Base-by-base conservation (phyloP, 768 basidiomycete species). In the Aureoboletus auriporus region DNA sequence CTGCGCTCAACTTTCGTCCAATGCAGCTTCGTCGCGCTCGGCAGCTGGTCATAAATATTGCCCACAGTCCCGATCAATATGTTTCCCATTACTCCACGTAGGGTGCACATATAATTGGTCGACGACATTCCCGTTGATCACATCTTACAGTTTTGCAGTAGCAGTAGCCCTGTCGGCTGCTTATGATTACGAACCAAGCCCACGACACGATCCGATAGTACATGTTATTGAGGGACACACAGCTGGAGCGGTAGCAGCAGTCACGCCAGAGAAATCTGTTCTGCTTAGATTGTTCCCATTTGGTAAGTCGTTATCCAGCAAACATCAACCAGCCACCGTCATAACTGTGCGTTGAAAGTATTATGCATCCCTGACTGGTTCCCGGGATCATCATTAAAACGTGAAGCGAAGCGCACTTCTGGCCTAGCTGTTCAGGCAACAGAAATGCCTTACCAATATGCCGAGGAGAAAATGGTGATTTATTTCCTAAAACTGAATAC, bases 291-390 rank as follows among this genome's bases (percentile, higher is more conserved):
- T 39, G n/a, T 53, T 47, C 36, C 51, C 51, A 1, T 52, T 52
- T 16, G n/a, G 51, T 52, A 29, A 40, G 46, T 41, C 7, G n/a
- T 7, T n/a, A 2, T 23, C 20, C 20, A 23, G 2, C 20, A 23
- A 23, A 23, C 20, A 23, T 23, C 20, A 23, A 23, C 20, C 20
- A 23, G 20, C 20, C 20, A 23, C 20, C 20, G 2, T 4, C 20
- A 23, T 23, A 23, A 23, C 2, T 41, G 11, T 10, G 4, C n/a
- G 17, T 33, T 16, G 34, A 28, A 39, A 63, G 63, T 64, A 30
- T 59, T 57, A 45, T 20, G 59, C 27, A 27, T 61, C 20, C 63
- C 63, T 4, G 50, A 55, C 12, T 63, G 56, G 60, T 44, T 57
- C 10, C 57, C 61, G 3, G 52, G 52, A 4, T 41, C 49, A 9